Evolutionary conservation across 495 filamentous ascomycete species (phyloP).

Genomic region (Beverwykella pulmonaria): DNA sequence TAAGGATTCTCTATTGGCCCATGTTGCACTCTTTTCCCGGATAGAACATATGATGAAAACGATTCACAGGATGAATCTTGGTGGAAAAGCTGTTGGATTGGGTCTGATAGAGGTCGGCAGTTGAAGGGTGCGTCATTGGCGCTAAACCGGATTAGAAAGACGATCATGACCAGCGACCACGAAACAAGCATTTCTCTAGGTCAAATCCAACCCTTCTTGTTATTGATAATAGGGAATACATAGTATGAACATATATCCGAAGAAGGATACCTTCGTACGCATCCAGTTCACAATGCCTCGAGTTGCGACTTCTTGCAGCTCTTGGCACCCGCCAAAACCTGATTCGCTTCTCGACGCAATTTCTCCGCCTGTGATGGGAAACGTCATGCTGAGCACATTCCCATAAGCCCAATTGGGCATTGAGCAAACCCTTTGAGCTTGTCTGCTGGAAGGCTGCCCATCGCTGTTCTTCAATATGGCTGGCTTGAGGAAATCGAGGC

Average conservation of each 20-base stretch:
- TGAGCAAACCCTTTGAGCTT: neutral
- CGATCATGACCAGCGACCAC: neutral
- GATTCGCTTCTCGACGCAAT: neutral
- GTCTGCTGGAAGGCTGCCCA: neutral
- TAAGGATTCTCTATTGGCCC: no score
- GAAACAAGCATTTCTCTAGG: neutral
- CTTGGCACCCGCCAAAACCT: constrained; percentile 6
- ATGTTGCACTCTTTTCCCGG: no score
- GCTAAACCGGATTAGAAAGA: neutral
- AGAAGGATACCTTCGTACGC: neutral
- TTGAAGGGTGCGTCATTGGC: neutral
- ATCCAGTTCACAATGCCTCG: neutral
- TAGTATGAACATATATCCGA: neutral
- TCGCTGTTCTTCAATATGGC: neutral
- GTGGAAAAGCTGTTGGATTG: no score
- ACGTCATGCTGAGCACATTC: constrained; percentile 9
- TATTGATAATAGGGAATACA: neutral
- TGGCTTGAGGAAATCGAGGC: neutral
- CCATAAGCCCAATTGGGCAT: constrained; percentile 22
- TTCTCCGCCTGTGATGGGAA: neutral
- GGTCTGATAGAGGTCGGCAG: no score
- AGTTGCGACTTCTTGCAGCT: neutral
- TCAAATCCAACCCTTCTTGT: neutral
- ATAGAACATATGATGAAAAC: no score
- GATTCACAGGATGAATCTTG: no score